A percentile compares a stretch with the other conserved stretches of the same genome.
Evolutionary conservation across 2,329 filamentous ascomycete species (phyloP).

Genomic region (Zymoseptoria crescenta): DNA sequence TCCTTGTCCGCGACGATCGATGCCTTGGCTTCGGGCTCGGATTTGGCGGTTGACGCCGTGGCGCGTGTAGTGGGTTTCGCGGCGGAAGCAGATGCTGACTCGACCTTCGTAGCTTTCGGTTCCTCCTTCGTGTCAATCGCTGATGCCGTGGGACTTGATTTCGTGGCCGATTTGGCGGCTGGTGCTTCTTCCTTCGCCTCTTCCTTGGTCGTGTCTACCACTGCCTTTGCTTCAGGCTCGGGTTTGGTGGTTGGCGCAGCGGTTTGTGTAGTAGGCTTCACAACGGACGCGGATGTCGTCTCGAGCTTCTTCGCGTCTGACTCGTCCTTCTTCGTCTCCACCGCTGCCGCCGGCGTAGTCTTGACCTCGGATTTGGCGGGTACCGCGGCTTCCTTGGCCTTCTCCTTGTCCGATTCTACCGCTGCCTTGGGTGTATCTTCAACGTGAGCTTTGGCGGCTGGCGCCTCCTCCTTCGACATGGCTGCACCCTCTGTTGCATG

Average conservation of each 20-base stretch:
- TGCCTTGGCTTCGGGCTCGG: background rate
- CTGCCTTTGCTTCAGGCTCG: background rate
- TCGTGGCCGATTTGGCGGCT: background rate
- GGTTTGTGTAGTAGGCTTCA: background rate
- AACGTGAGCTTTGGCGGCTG: background rate
- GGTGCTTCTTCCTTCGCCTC: no score
- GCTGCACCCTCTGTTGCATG: constrained; percentile 23
- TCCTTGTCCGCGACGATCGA: background rate
- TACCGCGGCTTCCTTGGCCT: background rate
- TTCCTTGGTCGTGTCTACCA: background rate
- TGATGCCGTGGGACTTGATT: background rate
- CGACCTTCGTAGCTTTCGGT: background rate
- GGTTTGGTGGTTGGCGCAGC: background rate
- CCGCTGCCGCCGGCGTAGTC: background rate
- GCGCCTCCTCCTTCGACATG: constrained; percentile 1
- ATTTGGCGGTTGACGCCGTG: background rate
- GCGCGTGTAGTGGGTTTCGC: background rate
- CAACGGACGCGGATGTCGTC: background rate
- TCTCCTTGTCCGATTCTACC: background rate
- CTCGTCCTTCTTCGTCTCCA: background rate
- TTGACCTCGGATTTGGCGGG: background rate
- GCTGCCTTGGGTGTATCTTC: background rate
- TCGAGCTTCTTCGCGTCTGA: background rate
- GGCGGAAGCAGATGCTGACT: background rate
- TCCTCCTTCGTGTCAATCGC: background rate